Evolutionary conservation across 1,139 yeast species (phyloP), one percentile per base, ranked within the genome.

Genomic region (Suhomyces bribrorum): DNA sequence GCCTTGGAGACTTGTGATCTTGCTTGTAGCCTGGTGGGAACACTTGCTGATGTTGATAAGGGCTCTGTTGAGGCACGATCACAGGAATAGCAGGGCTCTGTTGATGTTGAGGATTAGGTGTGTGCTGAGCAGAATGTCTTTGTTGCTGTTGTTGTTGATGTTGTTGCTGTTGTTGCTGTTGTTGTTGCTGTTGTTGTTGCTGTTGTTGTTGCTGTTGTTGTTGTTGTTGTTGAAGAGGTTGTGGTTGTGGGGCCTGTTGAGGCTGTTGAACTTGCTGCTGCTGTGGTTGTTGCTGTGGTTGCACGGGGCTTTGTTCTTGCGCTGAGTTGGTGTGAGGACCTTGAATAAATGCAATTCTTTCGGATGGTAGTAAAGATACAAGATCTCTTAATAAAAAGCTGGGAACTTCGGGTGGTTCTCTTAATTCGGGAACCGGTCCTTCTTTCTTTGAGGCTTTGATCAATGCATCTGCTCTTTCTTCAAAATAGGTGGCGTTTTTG

Each of bases 351-450:
- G 69, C 68, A 29, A 69, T 62, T 40, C 77, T 55, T 49, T 71
- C 77, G 16, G 59, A 53, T 12, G 74, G 71, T 18, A 71, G 55
- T 40, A 73, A 54, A 3, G 74, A 70, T 28, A 75, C 73, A 22
- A 75, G 57, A 44, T 76, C 81, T 45, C 80, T 61, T 31, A 77
- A 54, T 35, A 77, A 56, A 29, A 58, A 60, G 32, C 63, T 55
- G 5, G 82, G 80, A 14, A 78, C 75, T 37, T 69, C 75, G 5
- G 79, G 77, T 2, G 81, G 75, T 8, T 68, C 69, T 48, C 76
- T 61, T 40, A 73, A 61, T 1, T 64, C 58, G 1, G 79, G 78
- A 14, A 63, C 61, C 9, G 76, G 71, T 2, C 64, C 72, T 38
- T 69, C 71, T 12, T 72, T 69, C 36, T 63, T 62, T 1, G 72